Conservation (phyloP, 768 basidiomycete genomes). For the Russula emetica region DNA sequence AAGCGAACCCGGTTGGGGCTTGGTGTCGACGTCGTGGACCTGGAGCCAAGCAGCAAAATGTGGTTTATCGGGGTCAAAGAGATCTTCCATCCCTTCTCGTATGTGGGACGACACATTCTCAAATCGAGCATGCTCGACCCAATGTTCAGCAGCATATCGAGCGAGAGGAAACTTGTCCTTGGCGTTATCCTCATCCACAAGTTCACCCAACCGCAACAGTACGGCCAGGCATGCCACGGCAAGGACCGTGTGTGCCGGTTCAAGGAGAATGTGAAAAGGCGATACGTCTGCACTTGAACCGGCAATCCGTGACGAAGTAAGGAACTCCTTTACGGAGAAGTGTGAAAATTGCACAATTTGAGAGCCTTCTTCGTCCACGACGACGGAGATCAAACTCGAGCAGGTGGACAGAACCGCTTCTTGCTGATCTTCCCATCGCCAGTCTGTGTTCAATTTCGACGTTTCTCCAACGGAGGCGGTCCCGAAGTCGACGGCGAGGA, state of each 20-base stretch:
- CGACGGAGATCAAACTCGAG: background rate
- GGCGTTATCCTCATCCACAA: background rate
- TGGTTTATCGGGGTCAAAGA: background rate
- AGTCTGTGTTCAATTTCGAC: background rate
- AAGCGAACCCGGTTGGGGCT: rapidly evolving
- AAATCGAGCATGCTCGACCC: background rate
- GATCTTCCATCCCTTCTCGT: background rate
- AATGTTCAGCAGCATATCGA: background rate
- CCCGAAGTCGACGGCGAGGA: background rate
- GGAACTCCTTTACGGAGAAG: slow-evolving; percentile 8
- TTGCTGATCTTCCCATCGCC: slow-evolving; percentile 3
- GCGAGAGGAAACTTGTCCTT: background rate
- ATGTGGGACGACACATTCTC: background rate
- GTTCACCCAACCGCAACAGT: background rate
- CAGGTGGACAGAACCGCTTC: background rate
- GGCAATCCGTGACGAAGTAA: background rate
- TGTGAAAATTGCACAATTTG: slow-evolving; percentile 2
- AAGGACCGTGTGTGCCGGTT: background rate
- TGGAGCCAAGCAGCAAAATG: background rate
- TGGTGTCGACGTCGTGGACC: background rate
- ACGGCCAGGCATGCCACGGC: background rate
- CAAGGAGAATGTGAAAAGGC: background rate
- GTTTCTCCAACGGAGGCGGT: background rate
- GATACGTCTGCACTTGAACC: background rate
- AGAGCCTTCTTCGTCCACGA: background rate